Percentiles rank a stretch among this genome's conserved stretches.
Evolutionary conservation across 495 filamentous ascomycete species (phyloP).

Genomic region (Poronia punctata): DNA sequence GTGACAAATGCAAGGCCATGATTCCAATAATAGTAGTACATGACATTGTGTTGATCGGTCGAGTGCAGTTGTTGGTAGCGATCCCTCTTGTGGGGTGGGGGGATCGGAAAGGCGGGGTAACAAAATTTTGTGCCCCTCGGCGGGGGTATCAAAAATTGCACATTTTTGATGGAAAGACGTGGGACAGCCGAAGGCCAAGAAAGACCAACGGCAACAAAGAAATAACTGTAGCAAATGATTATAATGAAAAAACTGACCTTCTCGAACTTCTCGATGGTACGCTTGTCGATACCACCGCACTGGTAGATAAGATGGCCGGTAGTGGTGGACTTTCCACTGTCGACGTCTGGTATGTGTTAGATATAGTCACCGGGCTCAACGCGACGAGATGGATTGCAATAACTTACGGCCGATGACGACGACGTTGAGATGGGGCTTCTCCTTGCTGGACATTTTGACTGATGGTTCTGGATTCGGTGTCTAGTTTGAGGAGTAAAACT

Average conservation of each 20-base stretch:
- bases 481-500: conserved; percentile 2
- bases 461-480: conserved; percentile 3
- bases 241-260: conserved; percentile 59
- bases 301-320: conserved; percentile 98
- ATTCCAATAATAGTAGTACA: no score
- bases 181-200: conserved; percentile 8
- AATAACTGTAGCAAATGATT: conserved; percentile 1
- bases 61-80: conserved; percentile 4
- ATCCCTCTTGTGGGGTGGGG: no score
- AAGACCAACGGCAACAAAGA: conserved; percentile 10
- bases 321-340: conserved; percentile 99
- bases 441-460: conserved; percentile 14
- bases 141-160: conserved; percentile 13
- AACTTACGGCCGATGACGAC: conserved; percentile 96
- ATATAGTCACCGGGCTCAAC: conserved; percentile 13
- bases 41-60: neutral
- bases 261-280: conserved; percentile 99
- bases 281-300: conserved; percentile 99
- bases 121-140: conserved; percentile 30
- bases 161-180: conserved; percentile 19
- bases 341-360: conserved; percentile 63
- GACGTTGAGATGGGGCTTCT: conserved; percentile 86
- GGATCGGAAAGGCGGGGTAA: conserved; percentile 31
- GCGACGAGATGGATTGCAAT: conserved; percentile 47
- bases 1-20: neutral